These are phyloP conservation scores for Aspergillus sp. DNA, from an alignment of 2,329 filamentous ascomycete species.

Conservation along the genomic window DNA sequence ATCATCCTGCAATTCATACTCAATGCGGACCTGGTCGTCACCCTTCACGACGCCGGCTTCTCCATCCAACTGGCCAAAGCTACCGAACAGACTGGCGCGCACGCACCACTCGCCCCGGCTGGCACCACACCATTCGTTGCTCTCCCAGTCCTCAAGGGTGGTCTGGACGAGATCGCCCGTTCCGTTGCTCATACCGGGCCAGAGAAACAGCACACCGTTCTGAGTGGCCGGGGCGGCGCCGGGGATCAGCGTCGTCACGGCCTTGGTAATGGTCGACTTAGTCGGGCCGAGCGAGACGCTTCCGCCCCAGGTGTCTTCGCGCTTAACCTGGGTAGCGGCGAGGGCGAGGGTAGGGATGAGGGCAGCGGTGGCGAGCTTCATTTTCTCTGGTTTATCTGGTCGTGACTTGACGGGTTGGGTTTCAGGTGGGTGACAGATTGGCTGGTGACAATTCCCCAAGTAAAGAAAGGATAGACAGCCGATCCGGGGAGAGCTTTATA, in stretches of 20 bases:
- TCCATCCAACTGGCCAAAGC: conserved; percentile 42
- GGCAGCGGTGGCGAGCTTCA: conserved; percentile 13
- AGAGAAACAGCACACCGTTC: conserved; percentile 42
- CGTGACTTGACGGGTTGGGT: too few species aligned
- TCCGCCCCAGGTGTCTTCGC: conserved; percentile 38
- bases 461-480: too few species aligned
- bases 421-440: too few species aligned
- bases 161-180: conserved; percentile 46
- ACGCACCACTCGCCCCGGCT: conserved; percentile 42
- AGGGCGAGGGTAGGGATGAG: conserved; percentile 16
- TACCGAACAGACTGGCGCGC: conserved; percentile 42
- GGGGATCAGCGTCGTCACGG: conserved; percentile 43
- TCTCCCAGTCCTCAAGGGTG: conserved; percentile 43
- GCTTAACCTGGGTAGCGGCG: conserved; percentile 10
- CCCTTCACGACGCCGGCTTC: conserved; percentile 17
- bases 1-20: conserved; percentile 25
- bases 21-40: conserved; percentile 33
- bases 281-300: conserved; percentile 39
- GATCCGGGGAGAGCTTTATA: too few species aligned
- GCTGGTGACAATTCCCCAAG: too few species aligned
- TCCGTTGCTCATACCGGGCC: conserved; percentile 49
- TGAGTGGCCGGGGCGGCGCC: conserved; percentile 39
- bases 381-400: not conserved
- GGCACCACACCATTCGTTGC: conserved; percentile 45
- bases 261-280: conserved; percentile 40